These are phyloP conservation scores for Sophora flavescens DNA, from an alignment of 306 rosid species.

Conservation along the genomic window DNA sequence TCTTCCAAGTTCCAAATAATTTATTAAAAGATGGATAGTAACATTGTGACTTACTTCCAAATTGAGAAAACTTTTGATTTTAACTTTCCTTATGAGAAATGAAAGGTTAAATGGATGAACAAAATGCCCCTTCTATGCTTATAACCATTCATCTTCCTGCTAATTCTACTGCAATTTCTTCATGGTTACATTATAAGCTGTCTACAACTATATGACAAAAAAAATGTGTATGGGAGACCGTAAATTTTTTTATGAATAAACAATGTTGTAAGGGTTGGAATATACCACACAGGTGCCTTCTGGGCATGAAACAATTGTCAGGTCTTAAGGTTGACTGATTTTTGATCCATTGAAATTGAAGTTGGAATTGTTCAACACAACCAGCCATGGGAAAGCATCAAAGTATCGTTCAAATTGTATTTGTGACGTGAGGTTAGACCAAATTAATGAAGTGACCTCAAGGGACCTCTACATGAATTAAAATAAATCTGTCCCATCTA, in stretches of 20 bases:
- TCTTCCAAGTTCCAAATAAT: constrained; percentile 6
- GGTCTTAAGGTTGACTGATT: constrained; percentile 47
- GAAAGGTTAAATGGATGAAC: not conserved
- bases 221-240: not conserved
- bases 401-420: constrained; percentile 31
- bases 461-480: constrained; percentile 38
- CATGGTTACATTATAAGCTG: not conserved
- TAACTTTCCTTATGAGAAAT: not conserved
- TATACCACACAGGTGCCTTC: constrained; percentile 30
- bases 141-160: not conserved
- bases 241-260: constrained; percentile 27
- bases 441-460: constrained; percentile 12
- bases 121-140: constrained; percentile 4
- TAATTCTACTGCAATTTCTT: constrained; percentile 19
- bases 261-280: constrained; percentile 26
- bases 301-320: not conserved
- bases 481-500: constrained; percentile 33
- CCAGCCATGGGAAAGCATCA: constrained; percentile 4
- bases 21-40: constrained; percentile 15
- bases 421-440: constrained; percentile 19
- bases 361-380: constrained; percentile 49
- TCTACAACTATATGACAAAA: not conserved
- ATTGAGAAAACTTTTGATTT: constrained; percentile 33
- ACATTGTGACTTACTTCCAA: constrained; percentile 18
- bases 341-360: constrained; percentile 40